Base-by-base conservation (phyloP, 306 rosid genomes). In the Citrullus colocynthis region DNA sequence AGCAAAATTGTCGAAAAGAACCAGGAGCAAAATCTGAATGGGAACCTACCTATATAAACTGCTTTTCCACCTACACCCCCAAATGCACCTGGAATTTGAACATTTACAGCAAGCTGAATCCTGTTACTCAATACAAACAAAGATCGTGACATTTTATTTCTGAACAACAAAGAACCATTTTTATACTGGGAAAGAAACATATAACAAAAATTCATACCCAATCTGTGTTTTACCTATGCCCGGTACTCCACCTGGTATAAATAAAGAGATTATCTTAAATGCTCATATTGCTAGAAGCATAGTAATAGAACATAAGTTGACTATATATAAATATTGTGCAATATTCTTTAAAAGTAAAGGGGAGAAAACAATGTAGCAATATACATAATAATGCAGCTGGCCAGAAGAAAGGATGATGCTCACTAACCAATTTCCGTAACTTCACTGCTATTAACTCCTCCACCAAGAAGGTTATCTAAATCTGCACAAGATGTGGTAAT, bases 191-290 rank as follows among this genome's bases (percentile, higher is more conserved):
- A 70, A 32, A 32, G 51, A 81, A 78, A 73, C 61, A 37, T 7
- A 71, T 69, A 79, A 78, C n/a, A 65, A 54, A 49, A 55, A 69
- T 57, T 32, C 86, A 57, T 89, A 95, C 97, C 99, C 97, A 20
- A 95, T 81, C 86, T 95, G 99, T 76, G 99, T 95, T 92, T 95
- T 92, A 82, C 97, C 97, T 4, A 95, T 92, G 80, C 99, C 99
- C 0, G 97, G 99, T 74, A 92, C 92, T 78, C 99, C 97, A 82
- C 97, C 99, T 92, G 59, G 17, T 36, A 74, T 7, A 66, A 9
- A 13, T 11, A 60, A 39, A 9, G 13, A 11, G 36, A 15, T 30
- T 2, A 12, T 48, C 13, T 48, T 2, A 79, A 60, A 80, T 65
- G n/a, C 81, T 66, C 67, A 69, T 79, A 51, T 48, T 48, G 16